phyloP scores from a whole-genome alignment of 768 basidiomycete species.

The Mycena venus region DNA sequence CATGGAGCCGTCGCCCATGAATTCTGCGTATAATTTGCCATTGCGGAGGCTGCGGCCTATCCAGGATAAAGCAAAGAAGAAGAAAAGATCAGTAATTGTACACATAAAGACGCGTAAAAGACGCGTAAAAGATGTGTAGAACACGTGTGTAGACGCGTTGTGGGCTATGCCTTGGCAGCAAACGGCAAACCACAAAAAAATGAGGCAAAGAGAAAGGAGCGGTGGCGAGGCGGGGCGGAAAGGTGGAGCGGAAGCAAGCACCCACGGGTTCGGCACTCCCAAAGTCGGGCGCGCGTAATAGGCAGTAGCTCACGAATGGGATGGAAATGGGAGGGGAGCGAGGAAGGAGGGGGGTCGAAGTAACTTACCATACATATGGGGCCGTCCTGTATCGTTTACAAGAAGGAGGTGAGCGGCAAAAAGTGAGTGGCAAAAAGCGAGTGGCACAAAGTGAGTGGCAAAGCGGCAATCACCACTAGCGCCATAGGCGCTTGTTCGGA shows the following conservation, averaged over 20 bases:
- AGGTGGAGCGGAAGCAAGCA: not conserved
- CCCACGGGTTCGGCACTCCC: not conserved
- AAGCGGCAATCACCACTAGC: too few relatives aligned
- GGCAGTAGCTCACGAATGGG: not conserved
- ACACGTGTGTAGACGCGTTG: not conserved
- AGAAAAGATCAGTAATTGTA: not conserved
- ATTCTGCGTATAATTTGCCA: not conserved
- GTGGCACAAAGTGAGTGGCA: too few relatives aligned
- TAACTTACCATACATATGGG: not conserved
- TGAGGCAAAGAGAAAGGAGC: not conserved
- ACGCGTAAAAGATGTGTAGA: not conserved
- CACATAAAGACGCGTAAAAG: too few relatives aligned
- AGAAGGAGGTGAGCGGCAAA: too few relatives aligned
- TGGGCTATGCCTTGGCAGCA: too few relatives aligned
- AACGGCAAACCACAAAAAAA: not conserved
- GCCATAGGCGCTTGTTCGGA: too few relatives aligned
- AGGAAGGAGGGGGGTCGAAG: not conserved
- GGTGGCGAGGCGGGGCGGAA: not conserved
- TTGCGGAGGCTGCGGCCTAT: not conserved
- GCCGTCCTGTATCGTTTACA: too few relatives aligned
- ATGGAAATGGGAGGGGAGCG: not conserved
- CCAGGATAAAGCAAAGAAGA: too few relatives aligned
- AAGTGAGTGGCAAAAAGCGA: too few relatives aligned
- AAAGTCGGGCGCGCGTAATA: constrained; percentile 1
- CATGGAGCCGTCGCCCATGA: not conserved